Percentiles rank a stretch among this genome's conserved stretches.
Conservation (phyloP, 2,329 filamentous ascomycete genomes). For the Hypomyces rosellus region DNA sequence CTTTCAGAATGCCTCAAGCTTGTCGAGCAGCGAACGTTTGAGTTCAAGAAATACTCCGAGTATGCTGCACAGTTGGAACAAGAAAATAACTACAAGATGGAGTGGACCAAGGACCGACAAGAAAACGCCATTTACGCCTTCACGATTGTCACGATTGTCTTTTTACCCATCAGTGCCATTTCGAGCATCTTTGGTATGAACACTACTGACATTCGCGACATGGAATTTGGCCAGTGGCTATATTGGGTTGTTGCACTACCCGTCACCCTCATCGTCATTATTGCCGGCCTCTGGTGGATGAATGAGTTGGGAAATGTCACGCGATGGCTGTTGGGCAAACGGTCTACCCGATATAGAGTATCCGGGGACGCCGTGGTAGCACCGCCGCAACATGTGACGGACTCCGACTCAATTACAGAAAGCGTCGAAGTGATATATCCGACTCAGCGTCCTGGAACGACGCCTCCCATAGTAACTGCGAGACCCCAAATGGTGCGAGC, state of each 20-base stretch:
- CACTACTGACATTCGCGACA: constrained; percentile 43
- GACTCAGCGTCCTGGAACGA: no score
- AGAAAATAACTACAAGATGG: constrained; percentile 29
- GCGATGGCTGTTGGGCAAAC: constrained; percentile 22
- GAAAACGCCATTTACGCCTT: constrained; percentile 44
- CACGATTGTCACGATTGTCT: constrained; percentile 44
- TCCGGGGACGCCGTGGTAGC: not conserved
- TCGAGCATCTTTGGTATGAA: constrained; percentile 50
- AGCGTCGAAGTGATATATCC: not conserved
- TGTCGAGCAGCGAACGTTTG: constrained; percentile 31
- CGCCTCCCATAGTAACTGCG: not conserved
- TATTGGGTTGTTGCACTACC: constrained; percentile 46
- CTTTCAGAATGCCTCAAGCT: constrained; percentile 32
- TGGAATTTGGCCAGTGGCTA: constrained; percentile 40
- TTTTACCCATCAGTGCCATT: constrained; percentile 40
- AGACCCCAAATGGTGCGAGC: not conserved
- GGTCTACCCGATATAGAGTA: not conserved
- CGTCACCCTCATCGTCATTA: constrained; percentile 36
- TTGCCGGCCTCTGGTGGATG: constrained; percentile 36
- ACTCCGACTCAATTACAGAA: no score
- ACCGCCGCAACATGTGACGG: not conserved
- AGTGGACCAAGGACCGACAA: constrained; percentile 37
- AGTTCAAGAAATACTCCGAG: constrained; percentile 25
- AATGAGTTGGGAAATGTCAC: constrained; percentile 33
- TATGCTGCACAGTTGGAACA: constrained; percentile 26